These are phyloP conservation scores for Coemansia sp. DNA, from an alignment of 192 early-diverging fungal species.

Conservation along the genomic window DNA sequence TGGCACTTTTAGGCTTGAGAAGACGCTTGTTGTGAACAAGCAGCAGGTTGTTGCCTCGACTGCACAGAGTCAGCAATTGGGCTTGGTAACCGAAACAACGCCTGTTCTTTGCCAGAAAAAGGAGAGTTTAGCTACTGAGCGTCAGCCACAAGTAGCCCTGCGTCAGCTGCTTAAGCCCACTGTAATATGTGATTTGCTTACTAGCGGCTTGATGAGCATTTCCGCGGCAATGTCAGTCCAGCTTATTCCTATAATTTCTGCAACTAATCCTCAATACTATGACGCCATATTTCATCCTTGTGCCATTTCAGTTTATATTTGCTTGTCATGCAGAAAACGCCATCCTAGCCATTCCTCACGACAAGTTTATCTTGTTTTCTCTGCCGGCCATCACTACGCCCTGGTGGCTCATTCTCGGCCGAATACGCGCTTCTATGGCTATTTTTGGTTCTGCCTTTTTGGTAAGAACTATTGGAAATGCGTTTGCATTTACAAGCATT, in stretches of 20 bases:
- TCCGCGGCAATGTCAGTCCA: conserved; percentile 25
- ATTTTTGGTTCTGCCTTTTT: conserved; percentile 9
- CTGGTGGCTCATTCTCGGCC: background rate
- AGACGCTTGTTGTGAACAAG: conserved; percentile 49
- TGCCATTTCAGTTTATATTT: conserved; percentile 19
- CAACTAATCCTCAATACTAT: conserved; percentile 19
- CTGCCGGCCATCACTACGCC: background rate
- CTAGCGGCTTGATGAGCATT: conserved; percentile 22
- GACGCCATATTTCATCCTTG: conserved; percentile 8
- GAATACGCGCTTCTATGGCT: conserved; percentile 17
- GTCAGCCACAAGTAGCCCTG: conserved; percentile 4
- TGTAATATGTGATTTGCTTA: conserved; percentile 20
- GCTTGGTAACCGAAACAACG: too few relatives aligned
- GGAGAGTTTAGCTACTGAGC: background rate
- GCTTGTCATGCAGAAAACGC: conserved; percentile 10
- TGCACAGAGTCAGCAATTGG: too few relatives aligned
- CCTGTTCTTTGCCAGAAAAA: background rate
- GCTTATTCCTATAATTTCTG: conserved; percentile 46
- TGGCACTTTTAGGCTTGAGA: too few relatives aligned
- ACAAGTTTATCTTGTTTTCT: background rate
- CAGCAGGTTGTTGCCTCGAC: background rate
- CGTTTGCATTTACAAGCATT: conserved; percentile 7
- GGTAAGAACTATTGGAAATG: background rate
- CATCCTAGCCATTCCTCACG: background rate
- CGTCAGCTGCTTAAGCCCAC: conserved; percentile 34